Evolutionary conservation across 805 yeast species (phyloP).

Genomic region (Torulaspora quercuum): DNA sequence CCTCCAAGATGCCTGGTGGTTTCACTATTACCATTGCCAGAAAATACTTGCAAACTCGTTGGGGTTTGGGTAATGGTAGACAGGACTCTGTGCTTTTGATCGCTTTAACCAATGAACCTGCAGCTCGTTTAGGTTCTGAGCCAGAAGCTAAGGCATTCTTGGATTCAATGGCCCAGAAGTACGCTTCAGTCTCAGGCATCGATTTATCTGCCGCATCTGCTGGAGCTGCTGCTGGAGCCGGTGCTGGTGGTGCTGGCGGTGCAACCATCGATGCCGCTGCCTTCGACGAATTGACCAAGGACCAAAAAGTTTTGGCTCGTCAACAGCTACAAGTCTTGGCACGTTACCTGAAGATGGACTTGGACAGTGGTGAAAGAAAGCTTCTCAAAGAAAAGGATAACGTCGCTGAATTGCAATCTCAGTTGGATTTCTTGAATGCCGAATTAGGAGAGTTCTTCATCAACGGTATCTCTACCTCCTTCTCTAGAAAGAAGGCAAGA

Average conservation of each 20-base stretch:
- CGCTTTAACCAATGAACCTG: constrained; percentile 88
- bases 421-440: constrained; percentile 68
- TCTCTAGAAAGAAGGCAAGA: constrained; percentile 91
- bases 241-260: constrained; percentile 64
- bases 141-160: constrained; percentile 87
- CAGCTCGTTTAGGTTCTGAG: constrained; percentile 80
- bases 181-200: constrained; percentile 79
- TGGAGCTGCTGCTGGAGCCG: constrained; percentile 48
- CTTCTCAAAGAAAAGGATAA: constrained; percentile 77
- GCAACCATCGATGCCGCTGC: constrained; percentile 95
- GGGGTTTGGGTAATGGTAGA: constrained; percentile 92
- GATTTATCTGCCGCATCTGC: constrained; percentile 66
- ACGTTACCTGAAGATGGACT: constrained; percentile 87
- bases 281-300: constrained; percentile 60
- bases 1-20: constrained; percentile 99
- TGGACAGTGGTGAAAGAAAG: constrained; percentile 86
- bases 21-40: constrained; percentile 89
- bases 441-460: constrained; percentile 94
- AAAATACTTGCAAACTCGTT: constrained; percentile 85
- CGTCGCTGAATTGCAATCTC: constrained; percentile 75
- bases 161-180: constrained; percentile 76
- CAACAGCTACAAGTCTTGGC: constrained; percentile 83
- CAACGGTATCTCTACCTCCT: constrained; percentile 83
- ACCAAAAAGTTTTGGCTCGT: constrained; percentile 47
- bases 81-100: constrained; percentile 84